Evolutionary conservation across 495 filamentous ascomycete genomes (phyloP), one percentile per base, ranked within the genome.

Genomic region (Friedmanniomyces simplex): DNA sequence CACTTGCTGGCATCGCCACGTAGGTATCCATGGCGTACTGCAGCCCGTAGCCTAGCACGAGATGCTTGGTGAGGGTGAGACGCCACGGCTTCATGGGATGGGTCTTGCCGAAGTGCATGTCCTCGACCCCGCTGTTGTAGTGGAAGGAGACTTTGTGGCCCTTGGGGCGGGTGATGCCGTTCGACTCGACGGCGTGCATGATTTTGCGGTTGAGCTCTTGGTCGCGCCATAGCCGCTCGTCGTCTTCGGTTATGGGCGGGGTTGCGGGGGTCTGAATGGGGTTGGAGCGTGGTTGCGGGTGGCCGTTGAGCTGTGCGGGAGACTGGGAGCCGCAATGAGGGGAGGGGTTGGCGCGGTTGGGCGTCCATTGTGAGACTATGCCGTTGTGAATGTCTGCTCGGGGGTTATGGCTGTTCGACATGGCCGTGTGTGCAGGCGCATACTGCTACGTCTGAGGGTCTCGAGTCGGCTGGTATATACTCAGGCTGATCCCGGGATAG

Each of bases 51-150:
- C 87, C 81, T 63, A 93, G 81, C 46, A 98, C 87, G 37, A 98
- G 79, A 67, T 91, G 85, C 68, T 98, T 98, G 57, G 93, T 93
- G 42, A 98, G 80, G 12, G 89, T 95, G 57, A 98, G 77, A 16
- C 93, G 87, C 91, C 91, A 97, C 57, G 93, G 93, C 66, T 98
- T 98, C 93, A 98, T 98, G 16, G 93, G 93, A 73, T 98, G 93
- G 18, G 85, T 85, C 67, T 84, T 84, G 58, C 93, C 93, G 66
- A 98, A 98, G 69, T 98, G 93, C 69, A 95, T 90, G 67, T 84
- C 83, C 73, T 98, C 93, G 69, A 96, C 93, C 50, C 87, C 81
- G n/a, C 89, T 84, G 68, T 96, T 96, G 67, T 88, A 87, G 71
- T 98, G 93, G 77, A 87, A 97, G 41, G 93, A 97, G n/a, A 98